Evolutionary conservation across 2,329 filamentous ascomycete genomes (phyloP).

Genomic region (Fusarium nanum): DNA sequence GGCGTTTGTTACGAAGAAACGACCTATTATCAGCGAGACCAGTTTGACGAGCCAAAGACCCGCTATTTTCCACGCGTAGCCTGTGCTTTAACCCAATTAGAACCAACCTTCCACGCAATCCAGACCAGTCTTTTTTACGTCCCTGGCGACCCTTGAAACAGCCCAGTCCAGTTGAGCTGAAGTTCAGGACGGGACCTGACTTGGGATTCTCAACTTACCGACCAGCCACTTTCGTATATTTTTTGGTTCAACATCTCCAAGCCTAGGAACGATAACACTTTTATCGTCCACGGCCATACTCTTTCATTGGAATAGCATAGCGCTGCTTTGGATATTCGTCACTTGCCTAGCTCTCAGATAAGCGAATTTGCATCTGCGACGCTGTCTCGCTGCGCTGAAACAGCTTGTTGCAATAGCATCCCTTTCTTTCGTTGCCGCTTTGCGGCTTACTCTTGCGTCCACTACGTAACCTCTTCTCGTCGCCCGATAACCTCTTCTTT

Average conservation of each 20-base stretch:
- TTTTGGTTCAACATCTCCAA: slow-evolving; percentile 19
- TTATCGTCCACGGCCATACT: neutral
- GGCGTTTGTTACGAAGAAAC: slow-evolving; percentile 11
- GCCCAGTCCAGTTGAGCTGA: slow-evolving; percentile 11
- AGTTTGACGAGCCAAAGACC: slow-evolving; percentile 14
- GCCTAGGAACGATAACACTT: slow-evolving; percentile 1
- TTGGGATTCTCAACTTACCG: slow-evolving; percentile 15
- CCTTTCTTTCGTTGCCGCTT: slow-evolving; percentile 39
- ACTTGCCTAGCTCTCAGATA: neutral
- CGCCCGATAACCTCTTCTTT: slow-evolving; percentile 14
- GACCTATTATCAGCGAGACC: slow-evolving; percentile 15
- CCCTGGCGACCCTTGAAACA: slow-evolving; percentile 35
- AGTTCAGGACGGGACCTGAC: slow-evolving; percentile 9
- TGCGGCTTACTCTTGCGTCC: slow-evolving; percentile 27
- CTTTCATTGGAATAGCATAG: neutral
- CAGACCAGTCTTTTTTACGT: slow-evolving; percentile 29
- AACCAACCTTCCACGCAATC: slow-evolving; percentile 38
- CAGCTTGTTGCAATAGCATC: slow-evolving; percentile 23
- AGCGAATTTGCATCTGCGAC: slow-evolving; percentile 15
- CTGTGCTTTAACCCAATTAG: slow-evolving; percentile 33
- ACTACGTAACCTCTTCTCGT: slow-evolving; percentile 20
- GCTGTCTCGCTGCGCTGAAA: slow-evolving; percentile 27
- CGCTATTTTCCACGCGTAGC: slow-evolving; percentile 38
- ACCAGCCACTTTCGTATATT: slow-evolving; percentile 35
- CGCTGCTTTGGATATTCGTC: neutral